phyloP scores from a whole-genome alignment of 495 filamentous ascomycete genomes.

The Lasiosphaeria miniovina region DNA sequence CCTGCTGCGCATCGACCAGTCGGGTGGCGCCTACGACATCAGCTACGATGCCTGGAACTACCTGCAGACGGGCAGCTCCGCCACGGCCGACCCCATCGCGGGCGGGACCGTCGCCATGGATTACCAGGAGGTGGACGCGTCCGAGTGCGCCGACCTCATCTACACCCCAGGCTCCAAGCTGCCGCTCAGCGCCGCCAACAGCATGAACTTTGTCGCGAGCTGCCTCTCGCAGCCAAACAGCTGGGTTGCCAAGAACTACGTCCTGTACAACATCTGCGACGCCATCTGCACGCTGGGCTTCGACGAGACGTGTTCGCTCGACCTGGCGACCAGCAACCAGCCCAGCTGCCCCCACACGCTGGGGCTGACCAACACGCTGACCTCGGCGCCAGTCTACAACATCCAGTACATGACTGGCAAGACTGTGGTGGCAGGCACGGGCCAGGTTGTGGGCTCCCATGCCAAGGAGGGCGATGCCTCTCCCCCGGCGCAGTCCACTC shows the following conservation, averaged over 20 bases:
- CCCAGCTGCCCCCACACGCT: slow-evolving; percentile 36
- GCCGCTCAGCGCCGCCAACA: slow-evolving; percentile 48
- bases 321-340: slow-evolving; percentile 47
- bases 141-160: slow-evolving; percentile 38
- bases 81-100: slow-evolving; percentile 38
- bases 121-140: slow-evolving; percentile 36
- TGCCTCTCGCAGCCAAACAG: slow-evolving; percentile 39
- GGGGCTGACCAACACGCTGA: slow-evolving; percentile 34
- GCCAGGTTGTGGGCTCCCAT: too few relatives aligned
- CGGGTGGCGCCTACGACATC: slow-evolving; percentile 45
- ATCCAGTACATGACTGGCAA: slow-evolving; percentile 43
- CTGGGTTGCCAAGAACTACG: slow-evolving; percentile 43
- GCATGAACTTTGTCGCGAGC: slow-evolving; percentile 47
- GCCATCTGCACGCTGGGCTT: slow-evolving; percentile 42
- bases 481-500: too few relatives aligned
- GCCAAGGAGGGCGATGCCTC: too few relatives aligned
- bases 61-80: slow-evolving; percentile 42
- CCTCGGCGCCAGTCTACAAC: slow-evolving; percentile 41
- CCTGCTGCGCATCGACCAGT: slow-evolving; percentile 47
- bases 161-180: slow-evolving; percentile 41
- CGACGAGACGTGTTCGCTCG: slow-evolving; percentile 43
- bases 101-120: slow-evolving; percentile 44
- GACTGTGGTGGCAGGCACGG: slow-evolving; percentile 30
- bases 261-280: slow-evolving; percentile 46
- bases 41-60: slow-evolving; percentile 53